These are phyloP conservation scores for Leccinum uliginosum DNA, from an alignment of 768 basidiomycete genomes.

Conservation along the genomic window DNA sequence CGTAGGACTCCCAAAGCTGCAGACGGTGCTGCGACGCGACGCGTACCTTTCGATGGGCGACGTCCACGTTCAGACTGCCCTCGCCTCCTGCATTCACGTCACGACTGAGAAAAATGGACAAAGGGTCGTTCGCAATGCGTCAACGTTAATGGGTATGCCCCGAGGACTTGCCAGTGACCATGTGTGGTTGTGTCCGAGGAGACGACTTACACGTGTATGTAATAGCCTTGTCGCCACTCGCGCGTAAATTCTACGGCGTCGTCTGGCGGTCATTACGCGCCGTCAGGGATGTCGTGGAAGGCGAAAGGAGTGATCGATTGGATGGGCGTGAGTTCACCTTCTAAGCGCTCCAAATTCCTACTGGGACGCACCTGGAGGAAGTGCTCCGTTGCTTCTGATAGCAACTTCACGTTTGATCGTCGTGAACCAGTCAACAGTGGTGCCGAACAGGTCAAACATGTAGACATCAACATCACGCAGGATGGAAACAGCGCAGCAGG, in stretches of 20 bases:
- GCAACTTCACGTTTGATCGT: conserved; percentile 20
- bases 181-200: neutral
- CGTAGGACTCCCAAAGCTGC: neutral
- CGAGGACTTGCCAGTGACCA: neutral
- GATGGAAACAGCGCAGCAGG: neutral
- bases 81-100: conserved; percentile 41
- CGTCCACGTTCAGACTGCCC: conserved; percentile 50
- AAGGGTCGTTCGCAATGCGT: neutral
- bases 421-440: conserved; percentile 42
- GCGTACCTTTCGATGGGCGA: conserved; percentile 51
- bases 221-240: conserved; percentile 56
- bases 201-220: conserved; percentile 18
- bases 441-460: conserved; percentile 49
- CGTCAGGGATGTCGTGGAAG: neutral
- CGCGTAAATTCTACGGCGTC: conserved; percentile 39
- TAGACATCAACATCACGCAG: conserved; percentile 36
- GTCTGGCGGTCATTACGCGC: conserved; percentile 6
- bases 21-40: neutral
- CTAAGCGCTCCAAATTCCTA: neutral
- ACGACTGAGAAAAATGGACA: conserved; percentile 26
- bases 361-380: conserved; percentile 14
- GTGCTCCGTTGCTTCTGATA: conserved; percentile 7
- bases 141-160: neutral
- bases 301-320: neutral
- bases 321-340: neutral